phyloP scores from a whole-genome alignment of 73 alveolate genomes.

The Paramecium caudatum region DNA sequence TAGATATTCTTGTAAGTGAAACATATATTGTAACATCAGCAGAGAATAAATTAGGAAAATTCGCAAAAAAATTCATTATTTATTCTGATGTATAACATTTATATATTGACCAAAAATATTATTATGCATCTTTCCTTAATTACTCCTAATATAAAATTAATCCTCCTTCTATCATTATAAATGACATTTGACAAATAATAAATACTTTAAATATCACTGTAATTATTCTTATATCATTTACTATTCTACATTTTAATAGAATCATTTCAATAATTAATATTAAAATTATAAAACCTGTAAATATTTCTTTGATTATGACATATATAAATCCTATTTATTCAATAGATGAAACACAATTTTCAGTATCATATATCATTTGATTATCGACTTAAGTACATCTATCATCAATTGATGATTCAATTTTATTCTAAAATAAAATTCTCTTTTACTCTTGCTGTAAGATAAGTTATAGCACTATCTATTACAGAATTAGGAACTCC shows the following conservation, averaged over 20 bases:
- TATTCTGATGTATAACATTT: background rate
- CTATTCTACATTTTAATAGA: background rate
- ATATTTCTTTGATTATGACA: slow-evolving; percentile 2
- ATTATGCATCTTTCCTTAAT: background rate
- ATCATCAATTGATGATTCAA: background rate
- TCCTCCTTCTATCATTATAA: slow-evolving; percentile 46
- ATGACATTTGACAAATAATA: slow-evolving; percentile 16
- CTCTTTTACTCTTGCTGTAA: slow-evolving; percentile 12
- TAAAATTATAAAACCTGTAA: background rate
- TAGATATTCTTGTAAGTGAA: background rate
- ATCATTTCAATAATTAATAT: background rate
- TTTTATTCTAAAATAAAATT: background rate
- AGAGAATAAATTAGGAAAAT: slow-evolving; percentile 48
- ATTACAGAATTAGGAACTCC: background rate
- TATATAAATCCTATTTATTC: slow-evolving; percentile 13
- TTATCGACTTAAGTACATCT: background rate
- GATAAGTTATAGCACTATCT: background rate
- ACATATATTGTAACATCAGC: background rate
- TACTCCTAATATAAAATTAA: background rate
- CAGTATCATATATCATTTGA: background rate
- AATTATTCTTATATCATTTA: slow-evolving; percentile 45
- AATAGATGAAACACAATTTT: background rate
- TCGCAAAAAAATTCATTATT: background rate
- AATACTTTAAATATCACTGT: background rate
- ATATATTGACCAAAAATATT: background rate